These are phyloP conservation scores for Skeletonema marinoi DNA, from an alignment of 108 stramenopile species.

Conservation along the genomic window DNA sequence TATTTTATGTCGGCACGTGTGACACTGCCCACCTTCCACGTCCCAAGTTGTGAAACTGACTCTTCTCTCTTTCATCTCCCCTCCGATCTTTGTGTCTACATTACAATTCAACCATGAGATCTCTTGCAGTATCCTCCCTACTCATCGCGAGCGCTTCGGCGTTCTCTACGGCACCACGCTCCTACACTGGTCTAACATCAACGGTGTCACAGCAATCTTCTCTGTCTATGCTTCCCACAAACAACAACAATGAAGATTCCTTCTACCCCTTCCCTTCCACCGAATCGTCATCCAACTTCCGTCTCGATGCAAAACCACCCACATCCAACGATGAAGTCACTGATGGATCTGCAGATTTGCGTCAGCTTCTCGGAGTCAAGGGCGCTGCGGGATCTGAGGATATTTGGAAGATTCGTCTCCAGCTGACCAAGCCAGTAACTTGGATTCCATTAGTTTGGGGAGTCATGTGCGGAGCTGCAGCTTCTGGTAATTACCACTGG, in stretches of 20 bases:
- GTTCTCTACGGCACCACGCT: conserved; percentile 40
- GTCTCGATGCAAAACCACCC: conserved; percentile 30
- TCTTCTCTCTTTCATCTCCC: neutral
- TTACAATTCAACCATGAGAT: conserved; percentile 16
- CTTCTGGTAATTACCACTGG: conserved; percentile 96
- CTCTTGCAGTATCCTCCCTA: conserved; percentile 21
- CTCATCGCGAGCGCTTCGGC: conserved; percentile 23
- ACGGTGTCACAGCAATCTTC: neutral
- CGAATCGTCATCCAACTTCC: conserved; percentile 16
- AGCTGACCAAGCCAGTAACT: conserved; percentile 90
- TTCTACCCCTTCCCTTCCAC: conserved; percentile 23
- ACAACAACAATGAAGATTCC: neutral
- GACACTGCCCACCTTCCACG: neutral
- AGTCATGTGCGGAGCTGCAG: conserved; percentile 91
- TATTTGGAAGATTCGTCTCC: conserved; percentile 92
- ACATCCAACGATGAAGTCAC: conserved; percentile 67
- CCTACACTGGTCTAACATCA: conserved; percentile 10
- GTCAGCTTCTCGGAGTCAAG: conserved; percentile 87
- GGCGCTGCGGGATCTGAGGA: conserved; percentile 69
- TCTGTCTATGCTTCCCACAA: conserved; percentile 24
- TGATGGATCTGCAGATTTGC: conserved; percentile 71
- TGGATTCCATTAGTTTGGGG: conserved; percentile 97
- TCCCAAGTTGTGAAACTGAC: neutral
- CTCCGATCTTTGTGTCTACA: neutral
- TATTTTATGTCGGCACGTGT: too few species aligned